Base-by-base conservation (phyloP, 1,139 yeast genomes). In the Yamadazyma blattariae region DNA sequence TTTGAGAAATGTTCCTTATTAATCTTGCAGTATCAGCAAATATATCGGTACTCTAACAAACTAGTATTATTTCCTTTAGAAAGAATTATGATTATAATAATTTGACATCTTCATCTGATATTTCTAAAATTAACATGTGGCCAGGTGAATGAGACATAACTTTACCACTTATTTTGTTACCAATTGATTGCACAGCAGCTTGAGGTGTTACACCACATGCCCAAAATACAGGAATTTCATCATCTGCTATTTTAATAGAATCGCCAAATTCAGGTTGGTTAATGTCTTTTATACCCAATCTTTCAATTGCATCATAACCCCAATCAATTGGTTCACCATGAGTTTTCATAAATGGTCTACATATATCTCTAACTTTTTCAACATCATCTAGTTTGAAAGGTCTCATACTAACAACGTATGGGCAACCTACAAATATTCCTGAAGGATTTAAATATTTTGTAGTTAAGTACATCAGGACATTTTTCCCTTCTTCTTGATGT, bases 141-240 rank as follows among this genome's bases (percentile, higher is more conserved):
- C 66, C 66, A 9, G 67, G 64, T 6, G 50, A 39, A 37, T 61
- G 67, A 1, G 57, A 52, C 48, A 61, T 50, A 2, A 53, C 52
- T 7, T 40, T 41, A 5, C 62, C 65, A 7, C 45, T 41, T 14
- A 57, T 52, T 24, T 43, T 33, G 15, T 41, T 38, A 12, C 56
- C 60, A 11, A 46, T 45, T 13, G 47, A 22, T 39, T 50, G 46
- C 10, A 58, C 57, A 5, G 64, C 65, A 4, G 48, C 34, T 38
- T 62, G 67, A 4, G 67, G 65, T 8, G 67, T 61, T 16, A 63
- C 66, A 5, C 67, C 67, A 38, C 68, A 63, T 1, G 57, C 67
- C 67, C 67, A 63, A 32, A 63, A 63, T 3, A 61, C 64, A 2
- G 69, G 68, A 7, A 63, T 39, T 35, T 63, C 67, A 31, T 50